Base-by-base conservation (phyloP, 2,329 filamentous ascomycete genomes). In the Pseudogymnoascus sp. region DNA sequence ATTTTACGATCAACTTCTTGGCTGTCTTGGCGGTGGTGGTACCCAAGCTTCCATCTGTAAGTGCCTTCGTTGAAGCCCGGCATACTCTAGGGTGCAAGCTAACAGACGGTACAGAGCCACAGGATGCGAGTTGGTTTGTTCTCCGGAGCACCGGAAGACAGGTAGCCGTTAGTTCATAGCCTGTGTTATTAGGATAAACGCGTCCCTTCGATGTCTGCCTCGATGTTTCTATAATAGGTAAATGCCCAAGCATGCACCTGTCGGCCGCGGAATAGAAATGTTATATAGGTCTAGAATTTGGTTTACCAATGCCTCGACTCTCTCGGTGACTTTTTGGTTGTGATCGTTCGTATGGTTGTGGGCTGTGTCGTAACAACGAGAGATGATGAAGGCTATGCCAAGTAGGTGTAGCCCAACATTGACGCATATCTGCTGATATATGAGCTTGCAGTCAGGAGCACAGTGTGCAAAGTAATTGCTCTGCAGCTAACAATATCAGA, bases 1-100 rank as follows among this genome's bases (percentile, higher is more conserved):
- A 96, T 76, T 99, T 99, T 73, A 91, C 89, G 69, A 94, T 99
- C 78, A 99, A 99, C 78, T 93, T 96, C 73, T 77, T 97, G 70
- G 94, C 94, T 61, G 90, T 95, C 38, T 78, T 99, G 71, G 91
- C 83, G 47, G 94, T 99, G 61, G 89, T 99, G 62, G 94, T 99
- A 72, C 94, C 94, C 39, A 99, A 99, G 78, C 78, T 99, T 67
- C 94, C 94, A 67, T 93, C 90, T 73, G 93, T 97, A 81, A 75
- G 92, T 66, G 57, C 38, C 47, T 58, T 41, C 1, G 34, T 41
- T 25, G 25, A 43, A 58, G 18, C 59, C 58, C 35, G 32, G 9
- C 16, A 25, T 47, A 16, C 6, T 43, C 8, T 12, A 22, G 22
- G 34, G 6, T 28, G 63, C 60, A 63, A 32, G 39, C 65, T 68